These are phyloP conservation scores for Agrostemma githago DNA, from an alignment of 148 eudicot genomes.

Conservation along the genomic window DNA sequence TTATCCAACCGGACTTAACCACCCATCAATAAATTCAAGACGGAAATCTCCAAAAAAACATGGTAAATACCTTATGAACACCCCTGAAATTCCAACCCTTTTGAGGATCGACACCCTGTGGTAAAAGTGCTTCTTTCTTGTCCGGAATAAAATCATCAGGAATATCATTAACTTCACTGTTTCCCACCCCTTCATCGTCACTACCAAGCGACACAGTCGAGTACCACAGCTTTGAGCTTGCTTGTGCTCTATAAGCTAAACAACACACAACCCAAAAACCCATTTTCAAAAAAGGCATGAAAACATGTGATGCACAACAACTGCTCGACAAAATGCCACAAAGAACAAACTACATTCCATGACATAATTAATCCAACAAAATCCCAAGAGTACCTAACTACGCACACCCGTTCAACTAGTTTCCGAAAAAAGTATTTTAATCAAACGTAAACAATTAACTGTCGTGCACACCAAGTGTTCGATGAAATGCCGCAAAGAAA, in stretches of 20 bases:
- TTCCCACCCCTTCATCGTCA: slow-evolving; percentile 34
- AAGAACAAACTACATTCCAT: background rate
- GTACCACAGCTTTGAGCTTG: slow-evolving; percentile 41
- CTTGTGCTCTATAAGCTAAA: slow-evolving; percentile 45
- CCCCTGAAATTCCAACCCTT: slow-evolving; percentile 88
- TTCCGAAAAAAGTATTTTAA: background rate
- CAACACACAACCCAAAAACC: slow-evolving; percentile 13
- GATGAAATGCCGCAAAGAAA: slow-evolving; percentile 20
- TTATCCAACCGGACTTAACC: background rate
- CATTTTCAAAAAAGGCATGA: background rate
- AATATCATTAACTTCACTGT: slow-evolving; percentile 25
- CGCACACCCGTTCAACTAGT: background rate
- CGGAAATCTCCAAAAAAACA: background rate
- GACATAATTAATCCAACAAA: background rate
- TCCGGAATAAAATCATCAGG: slow-evolving; percentile 42
- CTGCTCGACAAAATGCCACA: slow-evolving; percentile 24
- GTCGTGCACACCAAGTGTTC: slow-evolving; percentile 25
- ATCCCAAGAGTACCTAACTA: background rate
- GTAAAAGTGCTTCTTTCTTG: slow-evolving; percentile 40
- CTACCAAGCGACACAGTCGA: slow-evolving; percentile 45
- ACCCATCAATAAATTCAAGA: background rate
- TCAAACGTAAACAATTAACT: background rate
- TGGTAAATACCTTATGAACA: slow-evolving; percentile 70
- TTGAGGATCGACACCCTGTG: slow-evolving; percentile 78
- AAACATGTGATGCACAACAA: slow-evolving; percentile 22